A percentile compares a stretch with the other conserved stretches of the same genome.
phyloP scores from a whole-genome alignment of 2,329 filamentous ascomycete genomes.

The Trichoderma oligosporum region DNA sequence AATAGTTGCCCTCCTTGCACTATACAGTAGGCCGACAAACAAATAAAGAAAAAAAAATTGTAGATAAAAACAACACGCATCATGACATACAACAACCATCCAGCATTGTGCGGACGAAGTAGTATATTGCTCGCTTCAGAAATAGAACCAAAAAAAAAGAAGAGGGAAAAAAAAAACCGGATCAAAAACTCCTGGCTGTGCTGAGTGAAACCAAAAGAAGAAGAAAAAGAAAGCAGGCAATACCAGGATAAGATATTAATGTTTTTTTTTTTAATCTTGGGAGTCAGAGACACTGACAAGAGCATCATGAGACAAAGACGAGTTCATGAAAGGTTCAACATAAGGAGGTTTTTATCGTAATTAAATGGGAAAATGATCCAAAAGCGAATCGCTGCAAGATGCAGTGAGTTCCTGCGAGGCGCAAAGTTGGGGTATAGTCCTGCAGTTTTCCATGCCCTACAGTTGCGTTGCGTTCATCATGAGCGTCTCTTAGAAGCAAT shows the following conservation, averaged over 20 bases:
- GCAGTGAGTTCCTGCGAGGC: conserved; percentile 12
- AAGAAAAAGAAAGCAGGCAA: conserved; percentile 14
- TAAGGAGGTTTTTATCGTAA: neutral
- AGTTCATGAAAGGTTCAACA: conserved; percentile 19
- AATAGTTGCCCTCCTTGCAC: neutral
- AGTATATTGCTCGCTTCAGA: conserved; percentile 7
- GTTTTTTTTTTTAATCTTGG: neutral
- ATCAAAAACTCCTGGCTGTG: conserved; percentile 32
- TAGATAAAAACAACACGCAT: conserved; percentile 3
- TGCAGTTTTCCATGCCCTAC: conserved; percentile 1
- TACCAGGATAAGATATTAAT: conserved; percentile 7
- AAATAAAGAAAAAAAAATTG: neutral
- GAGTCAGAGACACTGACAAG: neutral
- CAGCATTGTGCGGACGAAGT: neutral
- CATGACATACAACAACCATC: conserved; percentile 11
- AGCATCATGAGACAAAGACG: neutral
- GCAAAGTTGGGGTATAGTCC: conserved; percentile 20
- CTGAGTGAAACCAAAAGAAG: conserved; percentile 23
- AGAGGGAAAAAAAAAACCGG: conserved; percentile 19
- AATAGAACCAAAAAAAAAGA: conserved; percentile 9
- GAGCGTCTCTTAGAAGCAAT: conserved; percentile 73
- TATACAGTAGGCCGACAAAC: neutral
- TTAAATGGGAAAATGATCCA: neutral
- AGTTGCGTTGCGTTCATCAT: neutral
- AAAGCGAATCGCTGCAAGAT: neutral